A percentile compares a stretch with the other conserved stretches of the same genome.
These are phyloP conservation scores for Saccharomyces hybrid DNA, from an alignment of 1,139 yeast genomes.

Conservation along the genomic window DNA sequence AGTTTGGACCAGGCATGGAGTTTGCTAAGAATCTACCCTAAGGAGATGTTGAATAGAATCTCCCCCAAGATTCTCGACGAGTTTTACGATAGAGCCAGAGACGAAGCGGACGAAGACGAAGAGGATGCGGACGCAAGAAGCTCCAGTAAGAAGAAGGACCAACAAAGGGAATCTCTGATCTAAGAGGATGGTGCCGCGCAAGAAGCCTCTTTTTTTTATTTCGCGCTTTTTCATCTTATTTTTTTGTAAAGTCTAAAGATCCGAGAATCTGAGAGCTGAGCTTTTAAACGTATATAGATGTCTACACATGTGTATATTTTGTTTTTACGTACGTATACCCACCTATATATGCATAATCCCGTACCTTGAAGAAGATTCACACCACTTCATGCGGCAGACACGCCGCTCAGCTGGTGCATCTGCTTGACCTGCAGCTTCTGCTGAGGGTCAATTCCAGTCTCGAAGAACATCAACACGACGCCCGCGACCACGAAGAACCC, in stretches of 20 bases:
- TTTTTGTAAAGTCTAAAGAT: not conserved
- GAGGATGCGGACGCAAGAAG: constrained; percentile 31
- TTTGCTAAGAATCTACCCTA: constrained; percentile 93
- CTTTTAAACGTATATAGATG: constrained; percentile 1
- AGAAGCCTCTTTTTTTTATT: not conserved
- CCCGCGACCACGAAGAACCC: constrained; percentile 10
- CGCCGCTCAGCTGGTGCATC: not conserved
- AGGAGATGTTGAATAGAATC: constrained; percentile 95
- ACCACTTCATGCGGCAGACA: too few species aligned
- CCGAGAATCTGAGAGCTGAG: not conserved
- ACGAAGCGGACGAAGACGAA: constrained; percentile 47
- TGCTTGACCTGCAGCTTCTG: not conserved
- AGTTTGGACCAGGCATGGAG: constrained; percentile 98
- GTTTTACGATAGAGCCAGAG: constrained; percentile 86
- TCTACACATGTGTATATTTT: not conserved
- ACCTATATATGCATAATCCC: not conserved
- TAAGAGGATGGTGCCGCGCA: constrained; percentile 2
- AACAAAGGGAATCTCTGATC: too few species aligned
- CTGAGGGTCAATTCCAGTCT: constrained; percentile 9
- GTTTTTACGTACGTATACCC: not conserved
- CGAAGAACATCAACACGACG: constrained; percentile 10
- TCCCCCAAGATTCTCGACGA: constrained; percentile 94
- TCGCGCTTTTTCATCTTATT: not conserved
- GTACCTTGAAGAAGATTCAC: not conserved
- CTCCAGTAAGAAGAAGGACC: constrained; percentile 24